Percentiles rank a stretch among this genome's conserved stretches.
phyloP scores from a whole-genome alignment of 2,329 filamentous ascomycete genomes.

The Pyrenophora tritici-repentis region DNA sequence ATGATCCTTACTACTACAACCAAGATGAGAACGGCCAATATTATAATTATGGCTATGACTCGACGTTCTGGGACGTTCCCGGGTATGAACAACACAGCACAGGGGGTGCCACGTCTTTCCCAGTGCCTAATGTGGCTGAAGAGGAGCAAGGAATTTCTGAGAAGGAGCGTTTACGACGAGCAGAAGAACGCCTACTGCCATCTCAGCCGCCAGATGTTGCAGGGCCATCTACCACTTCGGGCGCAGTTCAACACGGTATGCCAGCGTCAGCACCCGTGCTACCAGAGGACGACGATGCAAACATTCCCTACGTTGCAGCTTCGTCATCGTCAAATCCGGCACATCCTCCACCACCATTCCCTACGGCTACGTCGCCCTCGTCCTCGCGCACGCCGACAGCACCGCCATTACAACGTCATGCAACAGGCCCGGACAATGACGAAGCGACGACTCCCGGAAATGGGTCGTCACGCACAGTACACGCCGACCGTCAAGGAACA shows the following conservation, averaged over 20 bases:
- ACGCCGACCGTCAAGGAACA: conserved; percentile 10
- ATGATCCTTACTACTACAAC: conserved; percentile 36
- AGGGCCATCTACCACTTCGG: conserved; percentile 50
- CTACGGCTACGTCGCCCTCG: conserved; percentile 18
- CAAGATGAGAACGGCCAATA: conserved; percentile 42
- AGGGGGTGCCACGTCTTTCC: conserved; percentile 53
- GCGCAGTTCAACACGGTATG: conserved; percentile 37
- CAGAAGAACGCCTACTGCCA: conserved; percentile 79
- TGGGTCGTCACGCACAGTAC: conserved; percentile 34
- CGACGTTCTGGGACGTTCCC: conserved; percentile 36
- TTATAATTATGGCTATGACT: conserved; percentile 42
- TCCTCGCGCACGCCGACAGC: conserved; percentile 11
- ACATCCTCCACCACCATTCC: conserved; percentile 36
- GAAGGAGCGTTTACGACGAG: conserved; percentile 77
- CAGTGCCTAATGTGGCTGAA: conserved; percentile 55
- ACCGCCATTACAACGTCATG: conserved; percentile 21
- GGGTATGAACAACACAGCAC: conserved; percentile 34
- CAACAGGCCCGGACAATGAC: conserved; percentile 19
- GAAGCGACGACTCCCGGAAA: conserved; percentile 21
- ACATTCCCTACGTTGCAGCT: conserved; percentile 27
- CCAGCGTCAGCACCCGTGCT: conserved; percentile 45
- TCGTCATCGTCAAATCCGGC: conserved; percentile 26
- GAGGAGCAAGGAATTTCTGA: conserved; percentile 71
- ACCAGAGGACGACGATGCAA: conserved; percentile 39
- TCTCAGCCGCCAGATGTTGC: conserved; percentile 70